phyloP scores from a whole-genome alignment of 2,329 filamentous ascomycete genomes.

The Elsinoe australis region DNA sequence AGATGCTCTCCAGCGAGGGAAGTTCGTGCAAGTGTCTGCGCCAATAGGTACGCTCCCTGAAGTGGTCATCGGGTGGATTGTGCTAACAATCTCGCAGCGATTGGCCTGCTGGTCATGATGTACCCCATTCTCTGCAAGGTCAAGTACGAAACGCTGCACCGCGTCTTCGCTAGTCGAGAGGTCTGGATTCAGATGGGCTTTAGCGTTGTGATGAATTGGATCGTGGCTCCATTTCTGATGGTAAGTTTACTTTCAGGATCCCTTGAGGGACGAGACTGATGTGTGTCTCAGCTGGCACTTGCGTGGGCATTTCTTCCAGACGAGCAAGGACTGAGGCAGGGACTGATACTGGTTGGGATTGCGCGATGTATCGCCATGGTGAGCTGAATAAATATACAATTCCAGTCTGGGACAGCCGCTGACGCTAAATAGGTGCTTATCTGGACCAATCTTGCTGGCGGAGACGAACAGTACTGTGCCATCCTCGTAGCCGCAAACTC shows the following conservation, averaged over 20 bases:
- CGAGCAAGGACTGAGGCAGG: conserved; percentile 44
- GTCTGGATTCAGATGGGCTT: conserved; percentile 76
- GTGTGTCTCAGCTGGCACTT: conserved; percentile 37
- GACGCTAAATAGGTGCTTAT: conserved; percentile 49
- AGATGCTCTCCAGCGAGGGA: conserved; percentile 57
- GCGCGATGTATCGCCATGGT: conserved; percentile 88
- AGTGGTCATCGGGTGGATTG: background rate
- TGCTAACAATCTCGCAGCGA: conserved; percentile 37
- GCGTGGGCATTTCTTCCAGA: conserved; percentile 56
- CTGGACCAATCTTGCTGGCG: conserved; percentile 70
- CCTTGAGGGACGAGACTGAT: background rate
- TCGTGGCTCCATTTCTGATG: conserved; percentile 76
- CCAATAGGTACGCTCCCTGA: conserved; percentile 51
- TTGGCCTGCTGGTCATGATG: conserved; percentile 86
- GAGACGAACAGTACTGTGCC: conserved; percentile 75
- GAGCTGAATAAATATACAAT: no score
- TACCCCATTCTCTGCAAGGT: conserved; percentile 88
- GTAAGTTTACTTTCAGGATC: conserved; percentile 33
- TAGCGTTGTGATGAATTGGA: conserved; percentile 72
- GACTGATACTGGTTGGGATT: conserved; percentile 72
- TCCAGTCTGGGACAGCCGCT: conserved; percentile 20
- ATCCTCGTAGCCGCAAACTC: conserved; percentile 44
- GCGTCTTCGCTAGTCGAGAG: conserved; percentile 51
- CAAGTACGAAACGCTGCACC: conserved; percentile 65
- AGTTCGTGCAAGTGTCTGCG: conserved; percentile 63